Conservation (phyloP, 345 rosid species). For the Bruguiera sexangula region DNA sequence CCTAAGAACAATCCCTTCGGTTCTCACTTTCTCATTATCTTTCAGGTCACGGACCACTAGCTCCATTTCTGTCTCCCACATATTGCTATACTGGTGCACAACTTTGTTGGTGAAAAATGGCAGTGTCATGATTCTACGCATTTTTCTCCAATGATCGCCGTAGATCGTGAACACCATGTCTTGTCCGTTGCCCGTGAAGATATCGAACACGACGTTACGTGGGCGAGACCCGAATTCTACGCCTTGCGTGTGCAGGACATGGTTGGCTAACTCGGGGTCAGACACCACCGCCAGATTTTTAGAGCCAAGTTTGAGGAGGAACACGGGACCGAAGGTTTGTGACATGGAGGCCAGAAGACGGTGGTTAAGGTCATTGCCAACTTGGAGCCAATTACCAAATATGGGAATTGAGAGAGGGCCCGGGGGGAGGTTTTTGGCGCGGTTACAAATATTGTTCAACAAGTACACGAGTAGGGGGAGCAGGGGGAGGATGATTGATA, state of each 20-base stretch:
- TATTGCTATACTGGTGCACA: conserved; percentile 39
- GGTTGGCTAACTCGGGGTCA: conserved; percentile 46
- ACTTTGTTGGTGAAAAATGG: conserved; percentile 69
- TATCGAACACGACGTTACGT: conserved; percentile 54
- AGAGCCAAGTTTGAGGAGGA: conserved; percentile 51
- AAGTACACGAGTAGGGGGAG: not conserved
- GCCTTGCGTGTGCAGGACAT: conserved; percentile 58
- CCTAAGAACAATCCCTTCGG: conserved; percentile 43
- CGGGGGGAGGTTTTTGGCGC: conserved; percentile 30
- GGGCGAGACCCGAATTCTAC: conserved; percentile 65
- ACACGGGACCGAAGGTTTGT: conserved; percentile 39
- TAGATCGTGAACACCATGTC: conserved; percentile 72
- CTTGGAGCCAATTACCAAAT: conserved; percentile 64
- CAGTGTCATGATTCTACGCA: conserved; percentile 63
- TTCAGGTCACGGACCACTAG: conserved; percentile 41
- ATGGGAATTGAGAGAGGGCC: conserved; percentile 48
- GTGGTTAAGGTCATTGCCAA: conserved; percentile 64
- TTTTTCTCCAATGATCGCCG: conserved; percentile 63
- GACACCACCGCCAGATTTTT: conserved; percentile 48
- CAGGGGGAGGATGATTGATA: not conserved
- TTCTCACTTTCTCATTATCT: conserved; percentile 21
- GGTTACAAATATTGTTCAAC: not conserved
- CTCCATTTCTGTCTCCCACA: conserved; percentile 68
- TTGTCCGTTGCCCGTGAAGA: conserved; percentile 61
- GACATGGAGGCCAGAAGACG: conserved; percentile 48